Evolutionary conservation across 305 asterid species (phyloP), one percentile per base, ranked within the genome.

Genomic region (Fraxinus platypoda): DNA sequence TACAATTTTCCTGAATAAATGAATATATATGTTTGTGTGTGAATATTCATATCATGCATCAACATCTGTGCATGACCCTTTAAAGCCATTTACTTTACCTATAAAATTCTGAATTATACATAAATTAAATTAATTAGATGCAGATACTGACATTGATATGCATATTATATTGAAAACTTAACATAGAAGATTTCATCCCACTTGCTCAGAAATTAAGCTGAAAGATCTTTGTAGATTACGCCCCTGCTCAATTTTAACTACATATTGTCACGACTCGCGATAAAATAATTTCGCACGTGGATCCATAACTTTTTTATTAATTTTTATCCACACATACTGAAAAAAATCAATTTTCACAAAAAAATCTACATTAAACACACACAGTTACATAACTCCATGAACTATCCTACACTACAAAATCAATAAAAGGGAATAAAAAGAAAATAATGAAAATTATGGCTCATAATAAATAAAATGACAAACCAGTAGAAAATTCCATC

Each of bases 11-110:
- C 15, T 49, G 62, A 49, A 49, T 49, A 49, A 15, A 49, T 49
- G 62, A 49, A 17, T 15, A 49, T 49, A 49, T 49, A 49, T 49
- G 23, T 49, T 15, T 49, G 21, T 13, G 57, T 13, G 59, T 15
- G 21, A 49, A 49, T 49, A 49, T 15, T 49, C 59, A 49, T 49
- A 49, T 49, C 59, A 49, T 49, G 17, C 59, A 4, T 41, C 81
- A 49, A 33, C 38, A 6, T 75, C 54, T 49, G 37, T 46, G 62
- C 75, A 46, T 81, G 77, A 30, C 43, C 73, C 68, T 79, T 62
- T 72, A 71, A 81, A 72, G 74, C 78, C 71, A 76, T 76, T 54
- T 8, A 38, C 82, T 28, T 83, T 74, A 74, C 84, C 74, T 23
- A 64, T 8, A 13, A 64, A 82, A 68, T 82, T 71, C 81, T 78